These are phyloP conservation scores for Cynanchum wilfordii DNA, from an alignment of 257 asterid genomes.

Conservation along the genomic window DNA sequence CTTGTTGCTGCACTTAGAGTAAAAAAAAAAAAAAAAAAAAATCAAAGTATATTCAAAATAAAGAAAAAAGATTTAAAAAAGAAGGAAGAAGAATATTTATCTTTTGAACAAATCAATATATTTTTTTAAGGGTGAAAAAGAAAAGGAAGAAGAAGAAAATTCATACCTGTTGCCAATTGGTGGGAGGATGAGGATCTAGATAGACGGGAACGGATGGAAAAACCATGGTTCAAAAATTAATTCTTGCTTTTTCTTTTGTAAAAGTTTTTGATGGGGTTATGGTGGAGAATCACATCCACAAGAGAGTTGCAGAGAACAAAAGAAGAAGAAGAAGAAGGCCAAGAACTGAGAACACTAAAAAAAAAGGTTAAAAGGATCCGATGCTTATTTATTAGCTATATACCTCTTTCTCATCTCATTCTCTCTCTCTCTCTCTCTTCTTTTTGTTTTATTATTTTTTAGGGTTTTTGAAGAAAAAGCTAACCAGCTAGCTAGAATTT, in stretches of 20 bases:
- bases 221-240: slow-evolving; percentile 25
- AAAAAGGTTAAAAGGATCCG: slow-evolving; percentile 24
- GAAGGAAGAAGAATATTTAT: slow-evolving; percentile 9
- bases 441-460: slow-evolving; percentile 9
- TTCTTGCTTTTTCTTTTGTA: slow-evolving; percentile 24
- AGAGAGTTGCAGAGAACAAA: slow-evolving; percentile 16
- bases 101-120: background rate
- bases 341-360: background rate
- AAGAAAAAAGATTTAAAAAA: background rate
- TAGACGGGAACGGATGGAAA: slow-evolving; percentile 38
- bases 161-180: slow-evolving; percentile 37
- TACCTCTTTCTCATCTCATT: too few species aligned
- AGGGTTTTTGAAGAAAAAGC: slow-evolving; percentile 10
- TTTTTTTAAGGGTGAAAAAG: background rate
- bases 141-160: background rate
- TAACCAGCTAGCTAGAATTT: background rate
- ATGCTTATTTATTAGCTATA: slow-evolving; percentile 16
- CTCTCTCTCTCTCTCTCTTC: slow-evolving; percentile 6
- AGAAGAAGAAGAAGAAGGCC: slow-evolving; percentile 12
- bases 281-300: slow-evolving; percentile 29
- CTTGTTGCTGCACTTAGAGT: slow-evolving; percentile 19
- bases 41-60: slow-evolving; percentile 25
- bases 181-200: slow-evolving; percentile 41
- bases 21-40: slow-evolving; percentile 2
- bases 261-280: slow-evolving; percentile 21